These are phyloP conservation scores for Phascolomyces articulosus DNA, from an alignment of 371 early-diverging fungal genomes.

Conservation along the genomic window DNA sequence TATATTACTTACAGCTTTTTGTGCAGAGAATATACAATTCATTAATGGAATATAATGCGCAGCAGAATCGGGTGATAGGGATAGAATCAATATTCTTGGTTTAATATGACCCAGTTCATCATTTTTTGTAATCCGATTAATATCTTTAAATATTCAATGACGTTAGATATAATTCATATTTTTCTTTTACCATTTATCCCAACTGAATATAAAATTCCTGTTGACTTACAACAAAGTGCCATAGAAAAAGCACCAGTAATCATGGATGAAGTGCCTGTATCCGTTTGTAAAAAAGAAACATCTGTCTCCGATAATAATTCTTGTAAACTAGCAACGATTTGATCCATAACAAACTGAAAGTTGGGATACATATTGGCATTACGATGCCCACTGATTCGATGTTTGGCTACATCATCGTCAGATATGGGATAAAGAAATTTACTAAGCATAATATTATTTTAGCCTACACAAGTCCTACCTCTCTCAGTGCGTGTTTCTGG, in stretches of 20 bases:
- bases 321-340: slow-evolving; percentile 52
- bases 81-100: slow-evolving; percentile 85
- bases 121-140: slow-evolving; percentile 61
- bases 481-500: too few relatives aligned
- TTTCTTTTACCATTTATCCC: too few relatives aligned
- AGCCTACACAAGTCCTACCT: too few relatives aligned
- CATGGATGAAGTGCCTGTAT: slow-evolving; percentile 45
- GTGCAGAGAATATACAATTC: slow-evolving; percentile 97
- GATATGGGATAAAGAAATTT: slow-evolving; percentile 62
- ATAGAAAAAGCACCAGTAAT: slow-evolving; percentile 64
- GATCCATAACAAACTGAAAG: slow-evolving; percentile 63
- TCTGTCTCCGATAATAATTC: slow-evolving; percentile 45
- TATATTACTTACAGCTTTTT: slow-evolving; percentile 69
- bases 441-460: slow-evolving; percentile 22
- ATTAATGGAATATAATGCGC: slow-evolving; percentile 93
- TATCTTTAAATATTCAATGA: slow-evolving; percentile 43
- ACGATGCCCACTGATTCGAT: slow-evolving; percentile 15
- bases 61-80: slow-evolving; percentile 86
- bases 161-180: background rate
- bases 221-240: slow-evolving; percentile 59
- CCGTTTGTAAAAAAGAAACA: slow-evolving; percentile 41
- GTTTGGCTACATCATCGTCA: slow-evolving; percentile 28
- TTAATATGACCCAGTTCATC: slow-evolving; percentile 66
- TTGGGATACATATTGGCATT: slow-evolving; percentile 67
- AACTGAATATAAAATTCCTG: background rate